These are phyloP conservation scores for Diospyros lotus DNA, from an alignment of 148 eudicot genomes.

Conservation along the genomic window DNA sequence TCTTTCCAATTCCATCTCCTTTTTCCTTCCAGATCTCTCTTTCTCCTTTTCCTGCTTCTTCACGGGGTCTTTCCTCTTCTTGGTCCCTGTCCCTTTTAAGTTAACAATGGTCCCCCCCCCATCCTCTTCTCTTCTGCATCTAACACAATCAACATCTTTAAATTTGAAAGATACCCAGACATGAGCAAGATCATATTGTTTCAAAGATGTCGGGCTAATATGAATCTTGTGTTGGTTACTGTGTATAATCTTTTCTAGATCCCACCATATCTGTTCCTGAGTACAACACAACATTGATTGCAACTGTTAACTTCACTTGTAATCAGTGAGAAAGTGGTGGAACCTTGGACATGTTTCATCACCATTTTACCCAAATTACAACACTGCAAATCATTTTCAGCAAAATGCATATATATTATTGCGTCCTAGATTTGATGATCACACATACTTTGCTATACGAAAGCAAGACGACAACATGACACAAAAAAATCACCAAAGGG, in stretches of 20 bases:
- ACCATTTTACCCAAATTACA: too few species aligned
- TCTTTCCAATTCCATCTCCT: too few species aligned
- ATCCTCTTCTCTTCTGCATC: not conserved
- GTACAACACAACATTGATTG: not conserved
- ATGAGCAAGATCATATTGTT: not conserved
- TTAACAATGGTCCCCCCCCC: slow-evolving; percentile 31
- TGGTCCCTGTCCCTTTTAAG: not conserved
- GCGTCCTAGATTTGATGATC: too few species aligned
- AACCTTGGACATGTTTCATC: too few species aligned
- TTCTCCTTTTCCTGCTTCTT: too few species aligned
- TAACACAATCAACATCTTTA: not conserved
- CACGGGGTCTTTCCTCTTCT: too few species aligned
- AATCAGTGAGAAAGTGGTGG: too few species aligned
- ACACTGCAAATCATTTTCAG: too few species aligned
- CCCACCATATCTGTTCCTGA: not conserved
- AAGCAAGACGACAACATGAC: slow-evolving; percentile 33
- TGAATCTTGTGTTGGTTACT: not conserved
- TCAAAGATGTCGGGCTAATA: not conserved
- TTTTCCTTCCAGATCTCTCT: too few species aligned
- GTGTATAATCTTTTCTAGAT: not conserved
- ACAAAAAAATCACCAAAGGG: slow-evolving; percentile 30
- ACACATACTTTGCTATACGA: slow-evolving; percentile 22
- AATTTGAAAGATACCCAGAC: slow-evolving; percentile 4
- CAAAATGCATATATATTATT: too few species aligned
- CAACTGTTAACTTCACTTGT: not conserved